Conservation (phyloP, 2,329 filamentous ascomycete genomes). For the Colletotrichum sp. region DNA sequence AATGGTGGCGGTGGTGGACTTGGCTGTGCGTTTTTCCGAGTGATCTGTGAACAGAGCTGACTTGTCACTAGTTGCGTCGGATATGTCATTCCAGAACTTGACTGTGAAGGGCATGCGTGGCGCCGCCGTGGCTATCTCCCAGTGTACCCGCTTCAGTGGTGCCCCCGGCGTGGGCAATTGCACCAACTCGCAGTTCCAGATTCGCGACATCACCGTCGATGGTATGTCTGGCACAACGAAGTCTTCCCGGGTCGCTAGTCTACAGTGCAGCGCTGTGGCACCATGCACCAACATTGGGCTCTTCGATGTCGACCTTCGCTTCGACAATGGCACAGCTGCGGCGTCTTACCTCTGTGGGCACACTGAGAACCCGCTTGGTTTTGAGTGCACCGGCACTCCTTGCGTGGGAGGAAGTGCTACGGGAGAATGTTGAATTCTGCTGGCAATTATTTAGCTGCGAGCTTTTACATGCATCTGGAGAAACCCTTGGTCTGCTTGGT, state of each 20-base stretch:
- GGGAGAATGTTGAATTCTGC: neutral
- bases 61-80: neutral
- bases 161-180: constrained; percentile 36
- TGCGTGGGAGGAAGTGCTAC: neutral
- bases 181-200: constrained; percentile 35
- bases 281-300: neutral
- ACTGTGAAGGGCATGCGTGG: constrained; percentile 20
- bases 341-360: neutral
- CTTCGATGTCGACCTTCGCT: neutral
- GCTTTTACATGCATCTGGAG: neutral
- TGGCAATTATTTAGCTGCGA: neutral
- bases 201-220: constrained; percentile 27
- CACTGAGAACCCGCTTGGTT: neutral
- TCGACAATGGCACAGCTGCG: neutral
- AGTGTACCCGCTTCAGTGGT: constrained; percentile 32
- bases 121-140: constrained; percentile 32
- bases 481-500: neutral
- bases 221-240: constrained; percentile 4
- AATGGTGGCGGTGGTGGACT: constrained; percentile 55
- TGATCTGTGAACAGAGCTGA: neutral
- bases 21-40: constrained; percentile 35
- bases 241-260: neutral
- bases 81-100: constrained; percentile 13
- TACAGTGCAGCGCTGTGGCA: constrained; percentile 6
- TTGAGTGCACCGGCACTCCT: neutral